Percentiles rank a stretch among this genome's conserved stretches.
phyloP scores from a whole-genome alignment of 148 eudicot species.

The Nepenthes mirabilis region DNA sequence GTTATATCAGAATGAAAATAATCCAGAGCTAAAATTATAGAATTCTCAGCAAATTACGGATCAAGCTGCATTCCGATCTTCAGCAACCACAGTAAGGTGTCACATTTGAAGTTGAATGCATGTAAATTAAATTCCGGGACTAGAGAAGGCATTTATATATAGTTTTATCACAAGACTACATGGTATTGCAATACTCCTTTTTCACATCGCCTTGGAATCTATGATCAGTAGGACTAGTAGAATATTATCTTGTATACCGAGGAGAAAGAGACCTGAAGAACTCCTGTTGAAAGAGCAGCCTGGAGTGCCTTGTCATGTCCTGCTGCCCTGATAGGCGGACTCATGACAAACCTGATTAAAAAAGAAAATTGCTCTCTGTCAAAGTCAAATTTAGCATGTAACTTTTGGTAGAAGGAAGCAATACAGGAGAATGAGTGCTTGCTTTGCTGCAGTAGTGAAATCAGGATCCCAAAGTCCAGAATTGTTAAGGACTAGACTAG shows the following conservation, averaged over 20 bases:
- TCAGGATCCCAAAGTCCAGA: slow-evolving; percentile 94
- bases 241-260: too few species aligned
- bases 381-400: slow-evolving; percentile 1
- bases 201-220: too few species aligned
- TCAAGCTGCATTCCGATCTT: too few species aligned
- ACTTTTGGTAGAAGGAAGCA: slow-evolving; percentile 1
- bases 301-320: slow-evolving; percentile 91
- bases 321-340: slow-evolving; percentile 84
- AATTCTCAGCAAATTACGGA: too few species aligned
- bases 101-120: too few species aligned
- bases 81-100: too few species aligned
- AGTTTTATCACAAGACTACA: too few species aligned
- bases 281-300: slow-evolving; percentile 73
- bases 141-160: too few species aligned
- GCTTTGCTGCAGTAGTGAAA: slow-evolving; percentile 73
- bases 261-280: slow-evolving; percentile 50
- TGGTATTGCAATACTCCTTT: too few species aligned
- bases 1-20: neutral
- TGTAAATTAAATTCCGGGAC: too few species aligned
- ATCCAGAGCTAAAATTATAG: too few species aligned
- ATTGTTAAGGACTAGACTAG: slow-evolving; percentile 78
- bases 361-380: slow-evolving; percentile 1
- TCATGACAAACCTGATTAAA: slow-evolving; percentile 76
- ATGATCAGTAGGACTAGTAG: too few species aligned
- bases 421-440: slow-evolving; percentile 12